phyloP scores from a whole-genome alignment of 768 basidiomycete genomes.

The Tulasnella sp. region DNA sequence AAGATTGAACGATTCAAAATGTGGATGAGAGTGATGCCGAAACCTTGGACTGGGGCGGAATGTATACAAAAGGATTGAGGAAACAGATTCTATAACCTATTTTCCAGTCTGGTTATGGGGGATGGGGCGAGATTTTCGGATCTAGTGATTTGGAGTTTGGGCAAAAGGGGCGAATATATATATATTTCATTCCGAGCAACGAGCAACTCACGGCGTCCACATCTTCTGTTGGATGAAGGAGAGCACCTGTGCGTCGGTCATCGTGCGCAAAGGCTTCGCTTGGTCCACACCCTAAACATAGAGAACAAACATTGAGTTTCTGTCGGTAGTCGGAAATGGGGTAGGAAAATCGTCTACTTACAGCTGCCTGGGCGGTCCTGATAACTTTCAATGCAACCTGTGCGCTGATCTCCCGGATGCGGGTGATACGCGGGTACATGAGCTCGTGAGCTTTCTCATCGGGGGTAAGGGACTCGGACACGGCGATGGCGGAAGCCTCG shows the following conservation, averaged over 20 bases:
- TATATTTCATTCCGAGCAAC: no score
- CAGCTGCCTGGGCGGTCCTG: slow-evolving; percentile 65
- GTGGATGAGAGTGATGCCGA: no score
- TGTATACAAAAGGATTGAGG: no score
- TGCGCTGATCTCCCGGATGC: slow-evolving; percentile 74
- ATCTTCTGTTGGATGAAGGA: slow-evolving; percentile 50
- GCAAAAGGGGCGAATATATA: no score
- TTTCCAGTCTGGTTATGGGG: no score
- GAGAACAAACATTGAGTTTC: slow-evolving; percentile 23
- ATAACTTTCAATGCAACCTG: slow-evolving; percentile 66
- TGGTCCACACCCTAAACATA: slow-evolving; percentile 42
- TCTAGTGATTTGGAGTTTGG: no score
- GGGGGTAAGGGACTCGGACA: slow-evolving; percentile 57
- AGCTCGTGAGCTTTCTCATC: slow-evolving; percentile 58
- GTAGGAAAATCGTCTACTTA: slow-evolving; percentile 26
- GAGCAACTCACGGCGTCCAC: slow-evolving; percentile 52
- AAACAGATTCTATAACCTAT: no score
- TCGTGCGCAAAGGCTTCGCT: slow-evolving; percentile 39
- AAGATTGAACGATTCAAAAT: no score
- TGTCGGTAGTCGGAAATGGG: neutral
- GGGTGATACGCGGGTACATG: slow-evolving; percentile 72
- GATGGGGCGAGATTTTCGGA: no score
- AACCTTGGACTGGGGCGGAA: no score
- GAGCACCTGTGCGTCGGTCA: slow-evolving; percentile 46
- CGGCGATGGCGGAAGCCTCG: slow-evolving; percentile 71